phyloP scores from a whole-genome alignment of 2,329 filamentous ascomycete species.

The Ascocoryne sarcoides region DNA sequence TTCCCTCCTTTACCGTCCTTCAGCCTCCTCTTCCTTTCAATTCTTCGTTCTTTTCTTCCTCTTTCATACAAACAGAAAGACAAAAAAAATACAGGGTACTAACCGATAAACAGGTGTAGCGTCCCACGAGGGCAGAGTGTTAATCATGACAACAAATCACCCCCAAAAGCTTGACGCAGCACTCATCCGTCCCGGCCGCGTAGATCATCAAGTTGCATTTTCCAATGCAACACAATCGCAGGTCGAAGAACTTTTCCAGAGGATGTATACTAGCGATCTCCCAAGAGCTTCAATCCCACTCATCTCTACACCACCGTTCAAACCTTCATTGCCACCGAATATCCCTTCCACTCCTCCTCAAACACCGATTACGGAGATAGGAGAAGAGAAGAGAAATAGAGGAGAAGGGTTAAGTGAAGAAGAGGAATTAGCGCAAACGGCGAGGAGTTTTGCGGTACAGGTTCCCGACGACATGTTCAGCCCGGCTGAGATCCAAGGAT shows the following conservation, averaged over 20 bases:
- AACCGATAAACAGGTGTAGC: slow-evolving; percentile 45
- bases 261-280: slow-evolving; percentile 45
- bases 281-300: slow-evolving; percentile 23
- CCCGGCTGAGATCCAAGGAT: slow-evolving; percentile 58
- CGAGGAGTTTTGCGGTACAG: slow-evolving; percentile 38
- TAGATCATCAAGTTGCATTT: slow-evolving; percentile 63
- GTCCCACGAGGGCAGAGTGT: slow-evolving; percentile 66
- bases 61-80: not conserved
- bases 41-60: not conserved
- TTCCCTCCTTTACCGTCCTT: not conserved
- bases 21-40: not conserved
- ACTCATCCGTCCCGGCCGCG: slow-evolving; percentile 63
- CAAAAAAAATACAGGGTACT: not conserved
- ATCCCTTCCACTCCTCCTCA: slow-evolving; percentile 9
- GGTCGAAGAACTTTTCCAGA: slow-evolving; percentile 48
- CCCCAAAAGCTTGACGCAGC: slow-evolving; percentile 66
- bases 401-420: slow-evolving; percentile 17
- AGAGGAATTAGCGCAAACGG: slow-evolving; percentile 31
- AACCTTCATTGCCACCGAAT: not conserved
- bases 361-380: slow-evolving; percentile 7
- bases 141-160: slow-evolving; percentile 78
- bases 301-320: not conserved
- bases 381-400: not conserved
- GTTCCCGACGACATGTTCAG: slow-evolving; percentile 46
- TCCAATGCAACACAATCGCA: slow-evolving; percentile 46